Evolutionary conservation across 345 rosid species (phyloP).

Genomic region (Geranium brycei): DNA sequence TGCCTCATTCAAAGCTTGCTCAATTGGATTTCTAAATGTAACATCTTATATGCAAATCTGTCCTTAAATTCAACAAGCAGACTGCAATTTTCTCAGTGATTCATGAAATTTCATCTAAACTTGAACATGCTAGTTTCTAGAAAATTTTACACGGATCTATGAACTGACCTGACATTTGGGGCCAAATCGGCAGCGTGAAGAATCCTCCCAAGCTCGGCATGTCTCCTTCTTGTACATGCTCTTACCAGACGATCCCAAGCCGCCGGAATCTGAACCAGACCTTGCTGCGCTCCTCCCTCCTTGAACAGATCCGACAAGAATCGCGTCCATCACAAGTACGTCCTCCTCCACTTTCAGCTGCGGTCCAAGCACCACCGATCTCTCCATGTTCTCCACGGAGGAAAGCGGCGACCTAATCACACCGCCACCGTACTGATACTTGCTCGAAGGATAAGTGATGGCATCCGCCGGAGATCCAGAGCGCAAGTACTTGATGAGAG

Average conservation of each 20-base stretch:
- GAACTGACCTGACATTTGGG: conserved; percentile 8
- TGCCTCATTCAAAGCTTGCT: neutral
- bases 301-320: conserved; percentile 5
- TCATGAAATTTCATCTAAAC: neutral
- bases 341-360: conserved; percentile 11
- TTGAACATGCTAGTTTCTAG: too few relatives aligned
- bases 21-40: neutral
- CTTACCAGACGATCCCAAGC: neutral
- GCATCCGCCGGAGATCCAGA: neutral
- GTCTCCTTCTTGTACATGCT: conserved; percentile 11
- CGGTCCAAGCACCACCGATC: neutral
- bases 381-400: neutral
- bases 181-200: conserved; percentile 16
- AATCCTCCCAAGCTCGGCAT: conserved; percentile 18
- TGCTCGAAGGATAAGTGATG: neutral
- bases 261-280: neutral
- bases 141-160: neutral
- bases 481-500: neutral
- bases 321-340: conserved; percentile 22
- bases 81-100: neutral
- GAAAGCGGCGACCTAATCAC: neutral
- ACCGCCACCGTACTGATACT: neutral
- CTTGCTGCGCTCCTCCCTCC: conserved; percentile 9
- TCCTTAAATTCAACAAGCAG: neutral
- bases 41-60: neutral